These are phyloP conservation scores for Pleurotus sapidus DNA, from an alignment of 768 basidiomycete genomes.

Conservation along the genomic window DNA sequence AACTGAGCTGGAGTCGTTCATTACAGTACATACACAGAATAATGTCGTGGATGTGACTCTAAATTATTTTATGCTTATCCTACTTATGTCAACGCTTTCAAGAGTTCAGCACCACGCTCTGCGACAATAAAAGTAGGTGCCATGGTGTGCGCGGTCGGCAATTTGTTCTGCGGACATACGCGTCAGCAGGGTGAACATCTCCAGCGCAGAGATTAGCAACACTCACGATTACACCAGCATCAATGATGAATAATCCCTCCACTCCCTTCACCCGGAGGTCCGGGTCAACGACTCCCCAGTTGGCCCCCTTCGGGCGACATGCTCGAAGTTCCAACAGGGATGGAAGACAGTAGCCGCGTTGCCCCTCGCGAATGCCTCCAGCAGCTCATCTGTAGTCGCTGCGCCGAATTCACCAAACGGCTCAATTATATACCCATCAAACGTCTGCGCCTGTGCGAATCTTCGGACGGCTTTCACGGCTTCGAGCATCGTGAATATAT, in stretches of 20 bases:
- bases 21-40: too few species aligned
- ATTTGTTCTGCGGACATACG: too few species aligned
- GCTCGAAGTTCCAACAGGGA: constrained; percentile 22
- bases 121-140: too few species aligned
- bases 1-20: too few species aligned
- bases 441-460: constrained; percentile 24
- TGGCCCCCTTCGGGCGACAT: constrained; percentile 27
- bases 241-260: background rate
- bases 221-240: too few species aligned
- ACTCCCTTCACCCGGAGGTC: constrained; percentile 28
- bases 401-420: constrained; percentile 16
- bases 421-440: constrained; percentile 22
- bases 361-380: constrained; percentile 21
- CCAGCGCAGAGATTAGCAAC: too few species aligned
- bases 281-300: constrained; percentile 30
- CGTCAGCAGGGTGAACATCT: too few species aligned
- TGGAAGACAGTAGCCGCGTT: constrained; percentile 19
- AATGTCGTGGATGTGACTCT: too few species aligned
- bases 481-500: constrained; percentile 22
- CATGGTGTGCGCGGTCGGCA: too few species aligned
- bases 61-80: too few species aligned
- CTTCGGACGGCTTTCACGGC: constrained; percentile 19
- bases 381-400: constrained; percentile 21
- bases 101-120: too few species aligned
- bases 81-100: too few species aligned